Percentiles rank a stretch among this genome's conserved stretches.
These are phyloP conservation scores for Cyberlindnera saturnus DNA, from an alignment of 805 yeast species.

Conservation along the genomic window DNA sequence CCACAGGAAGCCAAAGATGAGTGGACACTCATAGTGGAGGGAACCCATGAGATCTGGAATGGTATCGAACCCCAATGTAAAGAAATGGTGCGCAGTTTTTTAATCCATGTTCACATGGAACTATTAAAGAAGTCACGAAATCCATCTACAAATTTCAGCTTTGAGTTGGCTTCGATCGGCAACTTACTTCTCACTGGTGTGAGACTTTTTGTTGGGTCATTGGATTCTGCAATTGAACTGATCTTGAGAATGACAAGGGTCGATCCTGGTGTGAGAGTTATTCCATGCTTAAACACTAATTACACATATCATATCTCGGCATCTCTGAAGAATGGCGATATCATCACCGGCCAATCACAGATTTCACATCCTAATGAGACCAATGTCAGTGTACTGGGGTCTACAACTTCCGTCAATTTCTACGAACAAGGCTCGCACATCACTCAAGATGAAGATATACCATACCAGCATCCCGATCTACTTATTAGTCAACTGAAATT, in stretches of 20 bases:
- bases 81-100: conserved; percentile 70
- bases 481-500: conserved; percentile 70
- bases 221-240: conserved; percentile 79
- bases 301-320: conserved; percentile 87
- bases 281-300: conserved; percentile 81
- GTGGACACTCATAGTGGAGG: conserved; percentile 78
- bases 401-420: conserved; percentile 13
- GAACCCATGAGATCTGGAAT: conserved; percentile 66
- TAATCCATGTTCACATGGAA: conserved; percentile 75
- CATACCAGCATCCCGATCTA: conserved; percentile 74
- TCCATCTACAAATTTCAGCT: conserved; percentile 53
- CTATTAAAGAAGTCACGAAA: conserved; percentile 59
- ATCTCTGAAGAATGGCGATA: conserved; percentile 54
- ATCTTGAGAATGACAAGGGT: conserved; percentile 59
- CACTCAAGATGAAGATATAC: conserved; percentile 44
- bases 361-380: conserved; percentile 74
- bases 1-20: conserved; percentile 51
- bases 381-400: conserved; percentile 4
- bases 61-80: conserved; percentile 49
- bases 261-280: conserved; percentile 45
- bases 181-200: conserved; percentile 80
- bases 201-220: conserved; percentile 73
- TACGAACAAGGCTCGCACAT: conserved; percentile 7
- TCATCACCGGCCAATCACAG: conserved; percentile 87
- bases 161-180: conserved; percentile 78